Evolutionary conservation across 169 alveolate genomes (phyloP), one percentile per base, ranked within the genome.

Genomic region (Cryptosporidium ubiquitum): DNA sequence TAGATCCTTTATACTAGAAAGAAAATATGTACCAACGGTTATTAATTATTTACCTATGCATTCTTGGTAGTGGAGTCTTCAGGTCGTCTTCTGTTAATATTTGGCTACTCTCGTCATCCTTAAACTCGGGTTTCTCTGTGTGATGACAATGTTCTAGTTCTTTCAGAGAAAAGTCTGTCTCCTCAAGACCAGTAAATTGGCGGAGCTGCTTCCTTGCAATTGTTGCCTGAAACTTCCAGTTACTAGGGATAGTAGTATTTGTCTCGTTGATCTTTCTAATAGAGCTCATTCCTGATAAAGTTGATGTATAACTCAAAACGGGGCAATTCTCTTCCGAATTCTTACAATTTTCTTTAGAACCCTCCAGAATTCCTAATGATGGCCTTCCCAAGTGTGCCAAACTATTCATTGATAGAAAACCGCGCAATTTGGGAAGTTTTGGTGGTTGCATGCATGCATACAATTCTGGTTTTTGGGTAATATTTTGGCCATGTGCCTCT

Each of bases 391-490:
- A 40, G 66, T 64, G 73, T 29, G 75, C 42, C 35, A 79, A 79
- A 79, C 89, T 79, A 79, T 64, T 79, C 89, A 79, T 79, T 79
- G 89, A 79, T 57, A 79, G 75, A 49, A 79, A 79, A 31, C 89
- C 89, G 61, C 89, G 75, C 20, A 79, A 64, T 20, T 42, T 58
- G 39, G 89, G 89, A 61, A 79, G 89, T 29, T 58, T 61, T 69
- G 10, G 49, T 18, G 71, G 51, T 29, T 64, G 71, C 71, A 64
- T 31, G 71, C 52, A n/a, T 31, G 51, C 49, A 37, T 31, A 20
- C 14, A 20, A 7, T n/a, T 55, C 66, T 55, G 66, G 66, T 20
- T 55, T 55, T 55, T 55, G 37, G 35, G 5, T 35, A 26, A 12
- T 0, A 55, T 55, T 5, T 12, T 55, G 66, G 35, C 66, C 20